Percentiles rank a stretch among this genome's conserved stretches.
Conservation (phyloP, 257 asterid species). For the Solanum commersonii region DNA sequence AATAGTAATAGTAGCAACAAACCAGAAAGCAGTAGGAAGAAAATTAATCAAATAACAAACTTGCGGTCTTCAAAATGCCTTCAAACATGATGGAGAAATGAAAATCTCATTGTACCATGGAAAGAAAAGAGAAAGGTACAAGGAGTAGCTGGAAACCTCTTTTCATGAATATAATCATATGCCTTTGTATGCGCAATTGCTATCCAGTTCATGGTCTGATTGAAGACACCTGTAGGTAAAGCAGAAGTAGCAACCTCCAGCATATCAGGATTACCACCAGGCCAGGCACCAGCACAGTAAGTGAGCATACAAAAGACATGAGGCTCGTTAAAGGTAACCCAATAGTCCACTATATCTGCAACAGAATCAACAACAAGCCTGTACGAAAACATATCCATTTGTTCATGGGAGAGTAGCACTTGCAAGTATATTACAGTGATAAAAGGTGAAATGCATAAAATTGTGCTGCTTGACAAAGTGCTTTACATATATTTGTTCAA, state of each 20-base stretch:
- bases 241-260: conserved; percentile 91
- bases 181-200: conserved; percentile 78
- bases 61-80: neutral
- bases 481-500: neutral
- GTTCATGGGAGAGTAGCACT: neutral
- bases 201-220: conserved; percentile 84
- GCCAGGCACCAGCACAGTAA: conserved; percentile 97
- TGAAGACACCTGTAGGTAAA: conserved; percentile 78
- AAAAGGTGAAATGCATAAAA: neutral
- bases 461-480: neutral
- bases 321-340: conserved; percentile 96
- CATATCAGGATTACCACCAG: conserved; percentile 98
- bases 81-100: neutral
- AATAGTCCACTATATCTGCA: conserved; percentile 78
- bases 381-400: conserved; percentile 7
- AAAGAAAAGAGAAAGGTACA: neutral
- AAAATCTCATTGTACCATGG: neutral
- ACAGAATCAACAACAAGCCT: conserved; percentile 82
- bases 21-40: neutral
- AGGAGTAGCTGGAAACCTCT: conserved; percentile 34
- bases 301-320: conserved; percentile 89
- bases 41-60: neutral
- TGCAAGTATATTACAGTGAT: neutral
- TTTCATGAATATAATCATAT: conserved; percentile 76
- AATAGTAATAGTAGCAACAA: neutral